phyloP scores from a whole-genome alignment of 2,329 filamentous ascomycete species.

The Stromatinia cepivora region DNA sequence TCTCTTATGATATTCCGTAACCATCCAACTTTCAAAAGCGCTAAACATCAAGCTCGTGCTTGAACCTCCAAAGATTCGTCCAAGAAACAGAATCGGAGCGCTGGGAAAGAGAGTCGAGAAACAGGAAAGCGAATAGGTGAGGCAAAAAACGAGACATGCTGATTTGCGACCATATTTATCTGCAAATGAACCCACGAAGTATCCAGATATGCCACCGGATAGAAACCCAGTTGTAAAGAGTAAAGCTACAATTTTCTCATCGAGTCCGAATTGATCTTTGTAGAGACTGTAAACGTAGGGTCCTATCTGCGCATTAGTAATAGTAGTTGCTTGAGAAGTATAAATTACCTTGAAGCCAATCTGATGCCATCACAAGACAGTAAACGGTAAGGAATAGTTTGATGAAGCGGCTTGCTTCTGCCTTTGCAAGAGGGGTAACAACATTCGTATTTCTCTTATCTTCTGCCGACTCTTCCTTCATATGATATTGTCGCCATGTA shows the following conservation, averaged over 20 bases:
- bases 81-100: slow-evolving; percentile 50
- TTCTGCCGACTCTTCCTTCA: slow-evolving; percentile 27
- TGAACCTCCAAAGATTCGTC: slow-evolving; percentile 55
- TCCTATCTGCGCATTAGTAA: slow-evolving; percentile 41
- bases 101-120: slow-evolving; percentile 50
- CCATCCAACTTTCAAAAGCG: slow-evolving; percentile 62
- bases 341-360: slow-evolving; percentile 52
- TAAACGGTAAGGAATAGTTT: slow-evolving; percentile 47
- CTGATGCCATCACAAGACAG: slow-evolving; percentile 51
- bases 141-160: slow-evolving; percentile 57
- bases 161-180: slow-evolving; percentile 45
- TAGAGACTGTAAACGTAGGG: slow-evolving; percentile 41
- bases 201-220: slow-evolving; percentile 39
- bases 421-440: slow-evolving; percentile 34
- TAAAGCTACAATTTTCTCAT: slow-evolving; percentile 37
- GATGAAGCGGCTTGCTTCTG: slow-evolving; percentile 36
- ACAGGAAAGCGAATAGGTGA: slow-evolving; percentile 54
- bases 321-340: slow-evolving; percentile 25
- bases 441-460: slow-evolving; percentile 27
- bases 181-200: slow-evolving; percentile 40
- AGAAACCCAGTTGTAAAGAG: slow-evolving; percentile 41
- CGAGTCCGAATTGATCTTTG: slow-evolving; percentile 39
- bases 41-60: slow-evolving; percentile 58
- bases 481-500: slow-evolving; percentile 37
- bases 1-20: slow-evolving; percentile 55